Base-by-base conservation (phyloP, 2,329 filamentous ascomycete species). In the Aspergillus neotritici region DNA sequence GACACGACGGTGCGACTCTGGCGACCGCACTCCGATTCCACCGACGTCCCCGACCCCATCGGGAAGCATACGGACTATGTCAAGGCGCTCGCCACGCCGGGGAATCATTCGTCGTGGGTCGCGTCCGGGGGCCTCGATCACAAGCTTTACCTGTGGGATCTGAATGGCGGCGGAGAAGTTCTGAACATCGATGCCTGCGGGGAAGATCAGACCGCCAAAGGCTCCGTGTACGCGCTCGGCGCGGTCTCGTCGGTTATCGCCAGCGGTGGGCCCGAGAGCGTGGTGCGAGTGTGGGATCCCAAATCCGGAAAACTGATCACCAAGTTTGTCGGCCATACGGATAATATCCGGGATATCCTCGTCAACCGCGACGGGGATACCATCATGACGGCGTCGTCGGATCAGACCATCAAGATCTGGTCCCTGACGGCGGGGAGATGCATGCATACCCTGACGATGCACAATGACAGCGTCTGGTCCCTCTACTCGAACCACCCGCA, bases 361-460 rank as follows among this genome's bases (percentile, higher is more conserved):
- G 82, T 98, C 52, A 94, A 87, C 56, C 82, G 91, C 54, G 82
- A 86, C 47, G 90, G 88, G 31, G 89, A 95, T 61, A 94, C 83
- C 32, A 87, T 98, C 55, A 80, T 98, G 75, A 95, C 91, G 1
- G 90, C 88, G 11, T 95, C 90, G 55, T 91, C 91, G 1, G 93
- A 98, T 64, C 89, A 94, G 68, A 97, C 93, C 0, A 84, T 98
- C 71, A 98, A 98, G 71, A 82, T 97, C 45, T 98, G 93, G 93
- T 96, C 90, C 53, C 83, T 97, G 55, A 93, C 87, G 9, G 91
- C 89, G 15, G 93, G 93, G 43, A 79, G 93, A 55, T 98, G 93
- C 74, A 91, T 97, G 84, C 88, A 96, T 67, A 98, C 93, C 0
- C 78, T 98, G 56, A 96, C 90, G 42, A 98, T 98, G 93, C 93